Percentiles rank a stretch among this genome's conserved stretches.
phyloP scores from a whole-genome alignment of 228 moss, liverwort and hornwort genomes.

The Sphagnum fallax region DNA sequence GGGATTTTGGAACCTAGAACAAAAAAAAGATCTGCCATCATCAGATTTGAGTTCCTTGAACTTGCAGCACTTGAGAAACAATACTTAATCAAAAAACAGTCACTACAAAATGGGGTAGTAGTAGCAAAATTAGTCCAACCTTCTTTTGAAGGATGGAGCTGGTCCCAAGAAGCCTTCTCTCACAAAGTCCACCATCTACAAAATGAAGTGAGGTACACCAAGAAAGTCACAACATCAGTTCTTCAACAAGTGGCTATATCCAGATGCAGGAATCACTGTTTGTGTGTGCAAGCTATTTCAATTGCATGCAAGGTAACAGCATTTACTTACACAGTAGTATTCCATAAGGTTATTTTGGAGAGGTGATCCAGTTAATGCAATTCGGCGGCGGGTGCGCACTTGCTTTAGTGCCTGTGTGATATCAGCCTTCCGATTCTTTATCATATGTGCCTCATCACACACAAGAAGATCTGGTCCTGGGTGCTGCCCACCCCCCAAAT shows the following conservation, averaged over 20 bases:
- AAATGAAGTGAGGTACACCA: not conserved
- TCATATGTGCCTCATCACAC: conserved; percentile 96
- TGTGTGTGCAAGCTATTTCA: too few relatives aligned
- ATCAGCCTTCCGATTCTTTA: conserved; percentile 92
- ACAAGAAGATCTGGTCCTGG: conserved; percentile 96
- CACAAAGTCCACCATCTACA: conserved; percentile 98
- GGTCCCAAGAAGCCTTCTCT: conserved; percentile 82
- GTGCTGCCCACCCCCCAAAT: conserved; percentile 38
- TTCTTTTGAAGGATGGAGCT: conserved; percentile 73
- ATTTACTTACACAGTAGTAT: conserved; percentile 86
- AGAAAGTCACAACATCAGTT: not conserved
- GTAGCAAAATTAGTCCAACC: conserved; percentile 19
- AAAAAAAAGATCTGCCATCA: conserved; percentile 3
- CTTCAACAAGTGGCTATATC: not conserved
- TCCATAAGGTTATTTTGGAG: conserved; percentile 97
- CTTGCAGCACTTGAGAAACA: not conserved
- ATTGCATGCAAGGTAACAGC: not conserved
- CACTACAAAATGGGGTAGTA: not conserved
- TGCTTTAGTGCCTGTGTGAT: conserved; percentile 85
- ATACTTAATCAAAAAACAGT: not conserved
- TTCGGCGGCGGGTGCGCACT: conserved; percentile 89
- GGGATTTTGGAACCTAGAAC: conserved; percentile 74
- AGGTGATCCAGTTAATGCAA: conserved; percentile 94
- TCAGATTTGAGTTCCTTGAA: not conserved
- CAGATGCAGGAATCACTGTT: not conserved